Base-by-base conservation (phyloP, 768 basidiomycete species). In the Termitomyces heimii region DNA sequence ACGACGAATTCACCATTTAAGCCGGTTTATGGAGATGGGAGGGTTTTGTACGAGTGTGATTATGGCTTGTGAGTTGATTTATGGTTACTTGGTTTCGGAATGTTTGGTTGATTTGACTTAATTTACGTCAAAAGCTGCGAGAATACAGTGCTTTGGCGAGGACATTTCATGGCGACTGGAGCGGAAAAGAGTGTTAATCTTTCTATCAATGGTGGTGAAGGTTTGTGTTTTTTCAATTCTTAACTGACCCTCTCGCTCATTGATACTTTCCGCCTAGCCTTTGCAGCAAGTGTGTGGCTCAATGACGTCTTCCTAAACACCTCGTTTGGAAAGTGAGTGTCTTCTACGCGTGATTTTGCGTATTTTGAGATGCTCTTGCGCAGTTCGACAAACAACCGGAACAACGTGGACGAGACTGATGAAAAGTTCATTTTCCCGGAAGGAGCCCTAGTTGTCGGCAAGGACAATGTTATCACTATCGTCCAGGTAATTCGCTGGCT, bases 11-110 rank as follows among this genome's bases (percentile, higher is more conserved):
- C 86, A 56, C 86, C 88, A 2, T 75, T 75, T 49, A 82, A 83
- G 63, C 86, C 87, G 4, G 73, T 80, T 59, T 89, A 87, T 60
- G 88, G 88, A 1, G 87, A 90, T 60, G 88, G 88, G 1, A 75
- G 87, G 37, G 73, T 92, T n/a, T 71, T 94, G 29, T 92, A 90
- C 68, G 90, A 89, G 1, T 92, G 90, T 65, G 92, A 93, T 69
- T 94, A 94, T 68, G 88, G 84, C 56, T 94, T 85, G 89, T 92
- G 58, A 69, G 86, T 69, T n/a, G 16, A 20, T 34, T 40, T 40
- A 58, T 44, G 34, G 28, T 14, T 8, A 26, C 9, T 18, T n/a
- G 2, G 35, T 20, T 29, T 7, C 8, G 14, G 29, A 12, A 7
- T 26, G 16, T n/a, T 42, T 35, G 31, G 29, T 24, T 57, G 35